Evolutionary conservation across 106 monocot genomes (phyloP).

Genomic region (Dendrobium catenatum): DNA sequence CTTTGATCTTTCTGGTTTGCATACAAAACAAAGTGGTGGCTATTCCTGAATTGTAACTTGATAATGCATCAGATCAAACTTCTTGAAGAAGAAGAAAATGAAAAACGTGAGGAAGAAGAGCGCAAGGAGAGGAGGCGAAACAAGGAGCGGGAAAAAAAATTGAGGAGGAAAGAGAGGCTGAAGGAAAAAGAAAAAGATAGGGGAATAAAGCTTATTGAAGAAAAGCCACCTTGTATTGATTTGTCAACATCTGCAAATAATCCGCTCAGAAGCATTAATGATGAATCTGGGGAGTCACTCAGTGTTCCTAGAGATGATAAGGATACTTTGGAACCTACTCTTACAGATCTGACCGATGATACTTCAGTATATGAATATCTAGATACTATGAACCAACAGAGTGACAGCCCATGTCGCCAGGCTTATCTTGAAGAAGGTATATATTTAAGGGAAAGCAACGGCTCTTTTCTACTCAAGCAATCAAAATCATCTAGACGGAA

Average conservation of each 20-base stretch:
- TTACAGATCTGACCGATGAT: constrained; percentile 23
- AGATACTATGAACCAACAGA: constrained; percentile 7
- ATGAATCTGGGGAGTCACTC: constrained; percentile 37
- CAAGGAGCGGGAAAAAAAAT: constrained; percentile 88
- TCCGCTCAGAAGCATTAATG: constrained; percentile 20
- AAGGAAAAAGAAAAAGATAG: constrained; percentile 74
- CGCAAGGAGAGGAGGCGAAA: constrained; percentile 77
- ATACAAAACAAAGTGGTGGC: not conserved
- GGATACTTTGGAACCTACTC: not conserved
- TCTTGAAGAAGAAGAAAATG: constrained; percentile 97
- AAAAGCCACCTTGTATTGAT: constrained; percentile 11
- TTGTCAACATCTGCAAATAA: constrained; percentile 17
- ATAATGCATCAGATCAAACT: constrained; percentile 61
- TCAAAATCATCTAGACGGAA: constrained; percentile 66
- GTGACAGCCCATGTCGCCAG: constrained; percentile 13
- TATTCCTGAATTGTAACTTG: constrained; percentile 6
- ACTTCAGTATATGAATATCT: constrained; percentile 9
- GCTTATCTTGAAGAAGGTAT: constrained; percentile 27
- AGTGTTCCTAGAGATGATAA: constrained; percentile 31
- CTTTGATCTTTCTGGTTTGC: not conserved
- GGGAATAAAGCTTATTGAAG: constrained; percentile 42
- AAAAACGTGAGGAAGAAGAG: constrained; percentile 92
- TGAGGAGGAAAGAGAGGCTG: constrained; percentile 77
- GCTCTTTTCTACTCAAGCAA: constrained; percentile 44
- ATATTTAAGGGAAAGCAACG: constrained; percentile 20